phyloP scores from a whole-genome alignment of 371 early-diverging fungal genomes.

The Fennellomyces sp. region DNA sequence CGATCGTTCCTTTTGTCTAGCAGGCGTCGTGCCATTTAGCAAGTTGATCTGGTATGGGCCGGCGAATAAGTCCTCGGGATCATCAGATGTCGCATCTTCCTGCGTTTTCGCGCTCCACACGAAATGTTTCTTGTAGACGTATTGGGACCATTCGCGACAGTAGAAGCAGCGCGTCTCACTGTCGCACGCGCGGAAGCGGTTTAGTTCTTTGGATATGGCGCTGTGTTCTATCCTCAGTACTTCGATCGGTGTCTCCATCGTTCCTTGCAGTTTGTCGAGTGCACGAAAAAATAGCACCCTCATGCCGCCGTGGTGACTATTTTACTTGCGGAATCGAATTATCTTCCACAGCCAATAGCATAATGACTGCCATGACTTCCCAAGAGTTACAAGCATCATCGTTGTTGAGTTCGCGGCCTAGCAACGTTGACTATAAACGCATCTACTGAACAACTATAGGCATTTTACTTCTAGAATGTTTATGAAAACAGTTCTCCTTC shows the following conservation, averaged over 20 bases:
- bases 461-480: too few relatives aligned
- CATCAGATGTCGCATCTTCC: conserved; percentile 33
- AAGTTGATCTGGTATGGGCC: conserved; percentile 36
- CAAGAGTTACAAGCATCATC: too few relatives aligned
- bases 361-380: too few relatives aligned
- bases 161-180: conserved; percentile 72
- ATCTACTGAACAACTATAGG: too few relatives aligned
- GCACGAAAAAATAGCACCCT: too few relatives aligned
- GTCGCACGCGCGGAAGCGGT: conserved; percentile 78
- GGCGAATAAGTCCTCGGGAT: conserved; percentile 26
- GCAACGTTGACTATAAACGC: too few relatives aligned
- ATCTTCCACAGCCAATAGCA: too few relatives aligned
- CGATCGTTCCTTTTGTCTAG: conserved; percentile 29
- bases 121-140: conserved; percentile 76
- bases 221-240: conserved; percentile 47
- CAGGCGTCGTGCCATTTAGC: conserved; percentile 7
- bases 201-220: conserved; percentile 72
- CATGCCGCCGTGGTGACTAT: too few relatives aligned
- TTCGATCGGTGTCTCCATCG: conserved; percentile 44
- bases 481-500: too few relatives aligned
- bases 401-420: too few relatives aligned
- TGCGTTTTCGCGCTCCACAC: conserved; percentile 51
- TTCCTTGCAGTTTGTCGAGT: conserved; percentile 9
- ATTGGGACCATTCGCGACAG: conserved; percentile 86
- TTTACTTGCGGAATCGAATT: conserved; percentile 11